Conservation (phyloP, 345 rosid species). For the Excoecaria agallocha region DNA sequence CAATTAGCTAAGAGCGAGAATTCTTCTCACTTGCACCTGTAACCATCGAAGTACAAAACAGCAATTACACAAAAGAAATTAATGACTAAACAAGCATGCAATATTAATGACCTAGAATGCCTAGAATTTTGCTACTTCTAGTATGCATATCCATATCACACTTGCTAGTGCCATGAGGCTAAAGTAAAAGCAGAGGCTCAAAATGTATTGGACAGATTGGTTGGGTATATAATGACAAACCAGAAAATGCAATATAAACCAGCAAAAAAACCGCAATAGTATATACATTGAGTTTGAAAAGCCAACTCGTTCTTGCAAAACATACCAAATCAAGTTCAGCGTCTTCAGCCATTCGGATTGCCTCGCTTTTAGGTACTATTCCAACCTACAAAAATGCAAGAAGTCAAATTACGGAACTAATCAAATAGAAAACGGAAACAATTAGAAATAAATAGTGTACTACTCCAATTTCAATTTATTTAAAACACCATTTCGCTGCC, state of each 20-base stretch:
- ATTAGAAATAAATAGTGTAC: not conserved
- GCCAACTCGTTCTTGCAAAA: not conserved
- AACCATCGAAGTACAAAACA: not conserved
- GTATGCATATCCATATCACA: not conserved
- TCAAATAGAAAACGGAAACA: not conserved
- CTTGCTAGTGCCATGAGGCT: not conserved
- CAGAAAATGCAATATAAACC: not conserved
- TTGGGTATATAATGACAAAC: not conserved
- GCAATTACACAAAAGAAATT: not conserved
- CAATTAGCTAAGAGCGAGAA: not conserved
- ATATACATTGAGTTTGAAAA: not conserved
- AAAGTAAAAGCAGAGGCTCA: not conserved
- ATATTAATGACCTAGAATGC: not conserved
- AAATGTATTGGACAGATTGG: not conserved
- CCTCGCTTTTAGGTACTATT: conserved; percentile 66
- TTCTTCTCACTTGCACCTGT: not conserved
- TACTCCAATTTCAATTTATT: not conserved
- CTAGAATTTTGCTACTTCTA: not conserved
- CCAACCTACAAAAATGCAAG: conserved; percentile 57
- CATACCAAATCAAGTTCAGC: conserved; percentile 88
- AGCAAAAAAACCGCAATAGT: not conserved
- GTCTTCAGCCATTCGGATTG: conserved; percentile 78
- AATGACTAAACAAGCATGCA: not conserved
- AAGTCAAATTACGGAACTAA: not conserved
- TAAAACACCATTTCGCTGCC: not conserved